Evolutionary conservation across 2,329 filamentous ascomycete species (phyloP).

Genomic region (Alternaria atra): DNA sequence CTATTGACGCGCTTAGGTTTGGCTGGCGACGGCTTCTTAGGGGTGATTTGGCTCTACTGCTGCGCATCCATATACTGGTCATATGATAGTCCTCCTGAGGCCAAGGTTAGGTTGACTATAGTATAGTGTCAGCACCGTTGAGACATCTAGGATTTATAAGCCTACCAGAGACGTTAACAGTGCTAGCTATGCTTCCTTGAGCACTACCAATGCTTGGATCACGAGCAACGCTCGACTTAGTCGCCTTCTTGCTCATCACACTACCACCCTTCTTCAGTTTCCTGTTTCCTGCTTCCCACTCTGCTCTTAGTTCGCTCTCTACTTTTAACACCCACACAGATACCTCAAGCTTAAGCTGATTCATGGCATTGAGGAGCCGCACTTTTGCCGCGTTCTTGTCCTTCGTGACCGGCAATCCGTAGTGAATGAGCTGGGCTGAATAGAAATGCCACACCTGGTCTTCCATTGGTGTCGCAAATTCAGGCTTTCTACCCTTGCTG

Average conservation of each 20-base stretch:
- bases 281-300: conserved; percentile 62
- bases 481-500: conserved; percentile 19
- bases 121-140: not conserved
- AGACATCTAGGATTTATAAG: not conserved
- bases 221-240: not conserved
- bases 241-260: not conserved
- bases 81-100: not conserved
- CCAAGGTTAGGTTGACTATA: conserved; percentile 16
- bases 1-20: conserved; percentile 16
- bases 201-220: not conserved
- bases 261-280: conserved; percentile 54
- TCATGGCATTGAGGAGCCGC: conserved; percentile 66
- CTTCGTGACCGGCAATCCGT: conserved; percentile 66
- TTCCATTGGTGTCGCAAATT: conserved; percentile 32
- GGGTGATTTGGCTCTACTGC: not conserved
- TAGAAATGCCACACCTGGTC: conserved; percentile 69
- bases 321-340: conserved; percentile 60
- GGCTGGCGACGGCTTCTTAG: not conserved
- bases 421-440: conserved; percentile 69
- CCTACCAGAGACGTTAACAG: conserved; percentile 26
- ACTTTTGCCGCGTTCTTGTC: conserved; percentile 67
- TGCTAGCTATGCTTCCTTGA: not conserved
- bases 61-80: not conserved
- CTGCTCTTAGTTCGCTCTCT: conserved; percentile 65
- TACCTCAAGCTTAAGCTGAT: conserved; percentile 58